These are phyloP conservation scores for Lunularia cruciata DNA, from an alignment of 225 moss, liverwort and hornwort genomes.

Conservation along the genomic window DNA sequence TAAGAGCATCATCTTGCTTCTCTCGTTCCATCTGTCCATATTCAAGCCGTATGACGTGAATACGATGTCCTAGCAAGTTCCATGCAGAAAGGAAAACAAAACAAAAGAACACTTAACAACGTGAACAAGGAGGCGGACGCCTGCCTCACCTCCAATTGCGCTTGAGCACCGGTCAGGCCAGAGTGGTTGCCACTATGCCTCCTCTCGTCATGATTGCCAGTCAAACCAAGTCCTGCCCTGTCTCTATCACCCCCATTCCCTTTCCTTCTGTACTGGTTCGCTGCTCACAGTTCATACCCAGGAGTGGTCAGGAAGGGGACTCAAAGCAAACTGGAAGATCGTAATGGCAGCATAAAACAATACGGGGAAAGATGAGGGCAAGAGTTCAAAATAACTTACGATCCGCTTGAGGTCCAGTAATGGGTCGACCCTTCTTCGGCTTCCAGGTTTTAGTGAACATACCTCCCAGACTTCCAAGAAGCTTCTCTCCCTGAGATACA, in stretches of 20 bases:
- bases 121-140: too few relatives aligned
- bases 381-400: constrained; percentile 13
- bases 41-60: background rate
- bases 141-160: constrained; percentile 38
- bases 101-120: background rate
- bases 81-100: background rate
- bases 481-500: constrained; percentile 53
- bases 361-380: background rate
- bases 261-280: constrained; percentile 39
- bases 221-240: constrained; percentile 39
- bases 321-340: background rate
- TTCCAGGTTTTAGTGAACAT: constrained; percentile 59
- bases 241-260: constrained; percentile 18
- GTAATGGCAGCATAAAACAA: background rate
- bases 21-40: constrained; percentile 45
- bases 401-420: constrained; percentile 47
- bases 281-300: constrained; percentile 6
- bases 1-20: constrained; percentile 52
- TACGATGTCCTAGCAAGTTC: too few relatives aligned
- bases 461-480: constrained; percentile 56
- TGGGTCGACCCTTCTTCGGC: constrained; percentile 50
- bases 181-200: constrained; percentile 22
- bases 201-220: constrained; percentile 15
- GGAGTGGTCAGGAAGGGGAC: background rate
- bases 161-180: constrained; percentile 37